These are phyloP conservation scores for Boletus rufocinnamomeus DNA, from an alignment of 768 basidiomycete species.

Conservation along the genomic window DNA sequence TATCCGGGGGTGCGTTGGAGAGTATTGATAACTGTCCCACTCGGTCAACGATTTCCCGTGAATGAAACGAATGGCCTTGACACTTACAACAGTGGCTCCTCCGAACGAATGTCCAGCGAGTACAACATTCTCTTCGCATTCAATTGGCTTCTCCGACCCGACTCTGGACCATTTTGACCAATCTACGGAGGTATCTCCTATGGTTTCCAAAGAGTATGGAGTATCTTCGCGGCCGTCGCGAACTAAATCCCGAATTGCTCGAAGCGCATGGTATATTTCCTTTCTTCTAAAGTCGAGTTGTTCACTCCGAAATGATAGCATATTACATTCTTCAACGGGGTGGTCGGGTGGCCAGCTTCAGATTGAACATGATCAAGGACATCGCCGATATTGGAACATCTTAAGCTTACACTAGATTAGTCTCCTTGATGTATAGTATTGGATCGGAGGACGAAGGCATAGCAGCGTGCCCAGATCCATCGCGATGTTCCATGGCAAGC, in stretches of 20 bases:
- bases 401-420: constrained; percentile 53
- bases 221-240: constrained; percentile 28
- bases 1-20: constrained; percentile 47
- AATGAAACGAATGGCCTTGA: background rate
- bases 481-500: constrained; percentile 79
- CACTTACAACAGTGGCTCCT: constrained; percentile 51
- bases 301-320: constrained; percentile 57
- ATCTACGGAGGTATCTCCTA: constrained; percentile 39
- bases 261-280: constrained; percentile 68
- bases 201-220: constrained; percentile 37
- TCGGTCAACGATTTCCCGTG: background rate
- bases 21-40: constrained; percentile 53
- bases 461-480: constrained; percentile 68
- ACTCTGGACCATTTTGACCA: constrained; percentile 44
- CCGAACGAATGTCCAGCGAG: constrained; percentile 61
- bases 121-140: constrained; percentile 38
- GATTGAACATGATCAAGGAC: background rate
- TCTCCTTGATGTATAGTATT: constrained; percentile 56
- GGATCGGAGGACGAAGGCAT: constrained; percentile 36
- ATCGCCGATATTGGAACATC: background rate
- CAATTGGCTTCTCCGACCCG: constrained; percentile 28
- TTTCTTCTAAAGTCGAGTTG: constrained; percentile 70
- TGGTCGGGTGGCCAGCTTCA: constrained; percentile 29
- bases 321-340: constrained; percentile 24
- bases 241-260: constrained; percentile 59